Base-by-base conservation (phyloP, 495 filamentous ascomycete genomes). In the Articulospora tetracladia region DNA sequence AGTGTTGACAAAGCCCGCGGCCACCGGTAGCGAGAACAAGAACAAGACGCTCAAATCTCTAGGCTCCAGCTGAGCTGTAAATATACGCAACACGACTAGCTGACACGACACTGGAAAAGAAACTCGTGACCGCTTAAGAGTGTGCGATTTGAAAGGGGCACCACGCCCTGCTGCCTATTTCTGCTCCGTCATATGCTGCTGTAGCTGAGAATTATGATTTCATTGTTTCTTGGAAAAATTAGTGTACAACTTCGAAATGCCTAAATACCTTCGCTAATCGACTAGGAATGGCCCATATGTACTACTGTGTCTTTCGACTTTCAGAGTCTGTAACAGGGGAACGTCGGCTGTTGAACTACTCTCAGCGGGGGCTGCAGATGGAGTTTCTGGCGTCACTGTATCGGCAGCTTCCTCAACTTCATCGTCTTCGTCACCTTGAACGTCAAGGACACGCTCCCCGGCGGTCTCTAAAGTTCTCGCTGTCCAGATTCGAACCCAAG, bases 51-150 rank as follows among this genome's bases (percentile, higher is more conserved):
- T 59, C 69, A 62, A 46, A 39, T 61, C 60, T 65, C 64, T 53
- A 66, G 63, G 60, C 69, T 66, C 62, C 66, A 74, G 71, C 67
- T 51, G 73, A 72, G 72, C 62, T 58, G 60, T 90, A 72, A 62
- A 79, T 97, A 79, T 97, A 78, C 89, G 92, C 92, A 94, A 86
- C 85, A 81, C 89, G 92, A 96, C 92, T 92, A 82, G 93, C 92
- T 83, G 85, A 81, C 89, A 92, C 83, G 77, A 80, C 85, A 93
- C 85, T 78, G 87, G 77, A 65, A 81, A 75, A 78, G 76, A 69
- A 71, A 73, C 74, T 75, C 76, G 83, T 90, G 92, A 78, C 87
- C 95, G 92, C 92, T 97, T 84, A 95, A 94, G 86, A 86, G 89
- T 86, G 88, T 92, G 91, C 91, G 76, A 57, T 30, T 51, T 51